Evolutionary conservation across 257 asterid genomes (phyloP).

Genomic region (Mitragyna speciosa): DNA sequence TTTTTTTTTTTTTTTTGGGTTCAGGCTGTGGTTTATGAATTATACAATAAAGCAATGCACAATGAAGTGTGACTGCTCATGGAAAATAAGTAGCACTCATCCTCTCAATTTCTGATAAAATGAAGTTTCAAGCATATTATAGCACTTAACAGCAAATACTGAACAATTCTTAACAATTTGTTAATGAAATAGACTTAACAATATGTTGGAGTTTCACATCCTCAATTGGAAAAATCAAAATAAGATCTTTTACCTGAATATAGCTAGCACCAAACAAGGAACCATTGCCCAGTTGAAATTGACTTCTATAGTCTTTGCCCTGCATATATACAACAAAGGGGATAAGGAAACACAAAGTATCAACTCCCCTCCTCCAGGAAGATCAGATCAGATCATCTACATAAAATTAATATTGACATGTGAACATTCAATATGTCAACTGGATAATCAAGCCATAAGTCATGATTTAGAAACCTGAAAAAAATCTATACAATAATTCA

Average conservation of each 20-base stretch:
- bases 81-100: background rate
- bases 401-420: background rate
- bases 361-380: background rate
- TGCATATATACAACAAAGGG: conserved; percentile 33
- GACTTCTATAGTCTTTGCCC: conserved; percentile 87
- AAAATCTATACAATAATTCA: background rate
- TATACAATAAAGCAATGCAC: background rate
- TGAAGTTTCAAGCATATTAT: background rate
- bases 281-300: conserved; percentile 84
- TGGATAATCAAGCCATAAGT: background rate
- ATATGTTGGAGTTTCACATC: background rate
- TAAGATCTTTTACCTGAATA: conserved; percentile 68
- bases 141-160: background rate
- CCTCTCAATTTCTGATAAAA: background rate
- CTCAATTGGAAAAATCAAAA: background rate
- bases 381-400: background rate
- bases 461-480: background rate
- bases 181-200: background rate
- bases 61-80: background rate
- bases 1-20: too few relatives aligned
- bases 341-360: background rate
- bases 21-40: background rate
- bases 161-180: background rate
- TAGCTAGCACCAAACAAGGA: conserved; percentile 88
- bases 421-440: background rate